Percentiles rank a stretch among this genome's conserved stretches.
These are phyloP conservation scores for Backusella liffmaniae DNA, from an alignment of 192 early-diverging fungal species.

Conservation along the genomic window DNA sequence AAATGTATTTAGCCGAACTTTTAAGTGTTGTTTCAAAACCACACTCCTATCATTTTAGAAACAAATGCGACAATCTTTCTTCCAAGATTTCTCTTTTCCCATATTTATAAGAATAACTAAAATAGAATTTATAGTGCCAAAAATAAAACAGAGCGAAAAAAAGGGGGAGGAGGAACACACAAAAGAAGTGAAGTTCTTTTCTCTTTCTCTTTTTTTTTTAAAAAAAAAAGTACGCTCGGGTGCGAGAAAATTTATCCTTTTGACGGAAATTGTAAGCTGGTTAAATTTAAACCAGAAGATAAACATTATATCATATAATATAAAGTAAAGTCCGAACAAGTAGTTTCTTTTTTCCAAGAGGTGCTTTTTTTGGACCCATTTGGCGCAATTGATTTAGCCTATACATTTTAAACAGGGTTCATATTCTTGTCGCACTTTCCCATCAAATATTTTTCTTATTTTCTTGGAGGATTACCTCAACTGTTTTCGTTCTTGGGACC, in stretches of 20 bases:
- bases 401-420: neutral
- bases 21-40: neutral
- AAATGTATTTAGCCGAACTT: conserved; percentile 7
- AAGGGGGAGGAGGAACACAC: neutral
- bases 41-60: neutral
- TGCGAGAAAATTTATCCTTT: conserved; percentile 7
- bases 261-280: conserved; percentile 2
- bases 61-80: neutral
- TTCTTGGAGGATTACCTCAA: neutral
- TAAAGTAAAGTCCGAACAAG: neutral
- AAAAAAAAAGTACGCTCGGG: neutral
- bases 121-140: neutral
- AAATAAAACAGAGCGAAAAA: neutral
- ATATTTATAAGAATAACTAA: neutral
- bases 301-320: conserved; percentile 5
- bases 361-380: neutral
- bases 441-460: neutral
- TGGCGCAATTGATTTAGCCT: neutral
- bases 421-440: neutral
- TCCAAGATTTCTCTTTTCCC: neutral
- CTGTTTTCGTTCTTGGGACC: neutral
- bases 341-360: conserved; percentile 3
- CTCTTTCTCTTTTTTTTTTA: neutral
- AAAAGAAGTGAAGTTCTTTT: neutral
- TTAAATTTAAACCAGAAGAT: conserved; percentile 8